Base-by-base conservation (phyloP, 768 basidiomycete genomes). In the Russula sp. region DNA sequence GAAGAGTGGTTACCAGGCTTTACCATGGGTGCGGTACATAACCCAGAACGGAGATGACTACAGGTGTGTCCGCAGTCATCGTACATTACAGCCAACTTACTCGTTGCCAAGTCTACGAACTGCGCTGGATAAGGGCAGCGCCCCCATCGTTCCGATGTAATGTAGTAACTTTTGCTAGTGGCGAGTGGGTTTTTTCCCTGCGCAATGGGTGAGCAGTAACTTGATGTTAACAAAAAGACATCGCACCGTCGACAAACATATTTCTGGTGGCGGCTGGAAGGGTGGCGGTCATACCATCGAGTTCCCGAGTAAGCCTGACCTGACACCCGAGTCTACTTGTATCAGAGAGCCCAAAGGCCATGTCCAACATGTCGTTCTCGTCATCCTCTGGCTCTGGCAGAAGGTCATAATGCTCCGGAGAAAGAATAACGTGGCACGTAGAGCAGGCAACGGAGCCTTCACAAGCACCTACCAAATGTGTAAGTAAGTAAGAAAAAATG, bases 351-450 rank as follows among this genome's bases (percentile, higher is more conserved):
- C 93, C 97, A 71, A 98, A 98, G 4, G 96, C 96, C 83, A 98
- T 92, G 75, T 98, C 96, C 44, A 99, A 83, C 93, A 95, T 94
- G 71, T 94, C 95, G 71, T 98, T 99, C 77, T 99, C 96, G 72
- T 99, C 96, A 69, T 98, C 96, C 61, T 90, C 90, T 5, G 96
- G 95, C 72, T 98, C 96, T 1, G 92, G 89, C 3, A 98, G 81
- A 53, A 83, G 73, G 74, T 98, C 92, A 73, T 94, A 98, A 65
- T 87, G 80, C 71, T 94, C 87, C 24, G 83, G 82, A 28, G 86
- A 79, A 59, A 95, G 80, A 63, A 99, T 92, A 61, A 98, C 84
- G 74, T 99, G 96, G 74, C 96, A 99, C 24, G 96, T 99, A 16
- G 96, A 98, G 73, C 96, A 99, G 18, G 96, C 96, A 54, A 97